Conservation (phyloP, 495 filamentous ascomycete species). For the Penicillium nucicola region DNA sequence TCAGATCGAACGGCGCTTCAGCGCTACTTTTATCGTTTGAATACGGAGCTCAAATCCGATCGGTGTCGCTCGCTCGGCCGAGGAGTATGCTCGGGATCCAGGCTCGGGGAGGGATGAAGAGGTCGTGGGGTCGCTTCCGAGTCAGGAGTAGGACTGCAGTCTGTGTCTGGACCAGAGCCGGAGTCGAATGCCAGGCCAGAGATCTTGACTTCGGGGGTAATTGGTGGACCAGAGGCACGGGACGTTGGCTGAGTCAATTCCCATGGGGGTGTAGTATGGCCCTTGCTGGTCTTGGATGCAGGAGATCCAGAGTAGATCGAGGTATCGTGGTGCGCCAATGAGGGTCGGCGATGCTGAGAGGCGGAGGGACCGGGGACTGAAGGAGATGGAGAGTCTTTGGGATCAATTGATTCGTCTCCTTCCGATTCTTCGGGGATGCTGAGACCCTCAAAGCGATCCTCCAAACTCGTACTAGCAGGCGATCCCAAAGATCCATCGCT, state of each 20-base stretch:
- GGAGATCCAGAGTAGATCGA: constrained; percentile 22
- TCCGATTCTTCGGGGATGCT: constrained; percentile 40
- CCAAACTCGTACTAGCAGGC: constrained; percentile 26
- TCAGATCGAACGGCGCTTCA: background rate
- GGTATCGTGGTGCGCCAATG: constrained; percentile 20
- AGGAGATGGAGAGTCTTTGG: constrained; percentile 16
- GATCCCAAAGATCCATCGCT: constrained; percentile 25
- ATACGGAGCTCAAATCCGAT: constrained; percentile 24
- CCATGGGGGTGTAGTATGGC: constrained; percentile 37
- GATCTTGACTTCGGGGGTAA: constrained; percentile 30
- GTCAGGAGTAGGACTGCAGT: constrained; percentile 27
- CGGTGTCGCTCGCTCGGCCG: constrained; percentile 72
- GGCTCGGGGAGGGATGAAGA: constrained; percentile 28
- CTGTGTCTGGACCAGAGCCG: constrained; percentile 19
- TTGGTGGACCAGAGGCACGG: constrained; percentile 9
- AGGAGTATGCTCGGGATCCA: constrained; percentile 64
- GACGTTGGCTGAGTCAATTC: constrained; percentile 6
- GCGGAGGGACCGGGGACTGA: constrained; percentile 4
- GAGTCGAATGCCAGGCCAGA: constrained; percentile 6
- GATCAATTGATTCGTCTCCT: constrained; percentile 27
- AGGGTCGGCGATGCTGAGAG: constrained; percentile 18
- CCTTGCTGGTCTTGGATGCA: constrained; percentile 9
- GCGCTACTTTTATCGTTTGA: constrained; percentile 8
- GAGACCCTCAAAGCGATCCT: constrained; percentile 35
- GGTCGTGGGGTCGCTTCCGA: constrained; percentile 41